Base-by-base conservation (phyloP, 257 asterid genomes). In the Penstemon eatonii region DNA sequence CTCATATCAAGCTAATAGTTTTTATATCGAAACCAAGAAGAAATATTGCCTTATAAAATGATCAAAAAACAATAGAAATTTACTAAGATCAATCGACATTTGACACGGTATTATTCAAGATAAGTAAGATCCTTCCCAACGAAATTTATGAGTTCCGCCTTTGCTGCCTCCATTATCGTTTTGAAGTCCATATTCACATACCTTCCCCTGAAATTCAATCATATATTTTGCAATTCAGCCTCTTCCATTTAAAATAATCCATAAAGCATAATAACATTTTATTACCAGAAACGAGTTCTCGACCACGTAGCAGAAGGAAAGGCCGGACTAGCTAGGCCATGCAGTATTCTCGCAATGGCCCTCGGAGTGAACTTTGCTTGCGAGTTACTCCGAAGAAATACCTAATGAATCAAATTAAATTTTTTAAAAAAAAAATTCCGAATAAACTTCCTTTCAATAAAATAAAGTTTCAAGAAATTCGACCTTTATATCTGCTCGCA, bases 261-360 rank as follows among this genome's bases (percentile, higher is more conserved):
- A 46, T 46, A 12, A 7, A 8, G 9, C 8, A 12, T 6, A 46
- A 46, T 46, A 46, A 8, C 11, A 46, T 7, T 46, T 3, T 46
- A 7, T 18, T 88, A 93, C 99, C 99, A 93, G 89, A 93, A 91
- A 88, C 90, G 99, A 64, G 95, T 87, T 89, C 80, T 89, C 61
- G 96, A 88, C 99, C 99, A 93, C 59, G 81, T 78, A 63, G 92
- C 76, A 63, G 95, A 74, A 70, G 96, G 92, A 66, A 88, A 93
- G 67, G 95, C 95, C 8, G 99, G 99, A 79, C 99, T 93, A 47
- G 79, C 76, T 60, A 93, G 87, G 36, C 99, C 97, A 66, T 91
- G 99, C 81, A 93, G 72, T 78, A 93, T 84, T 80, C 97, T 89
- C 54, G 96, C 97, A 61, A 93, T 76, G 6, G 99, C 99, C 78